Evolutionary conservation across 805 yeast species (phyloP).

Genomic region (Metschnikowia anglica): DNA sequence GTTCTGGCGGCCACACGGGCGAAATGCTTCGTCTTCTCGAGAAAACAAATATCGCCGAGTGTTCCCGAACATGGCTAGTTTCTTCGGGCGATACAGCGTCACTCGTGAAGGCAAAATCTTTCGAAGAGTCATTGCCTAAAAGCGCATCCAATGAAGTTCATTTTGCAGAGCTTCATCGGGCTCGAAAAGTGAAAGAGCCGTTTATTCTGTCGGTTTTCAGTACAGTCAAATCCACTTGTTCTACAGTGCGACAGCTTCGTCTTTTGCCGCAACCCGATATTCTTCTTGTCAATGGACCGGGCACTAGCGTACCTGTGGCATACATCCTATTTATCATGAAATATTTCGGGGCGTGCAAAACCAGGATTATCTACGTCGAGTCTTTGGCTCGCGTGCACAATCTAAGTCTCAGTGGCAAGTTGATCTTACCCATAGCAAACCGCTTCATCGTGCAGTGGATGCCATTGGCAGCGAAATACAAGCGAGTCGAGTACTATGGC

Average conservation of each 20-base stretch:
- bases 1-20: conserved; percentile 97
- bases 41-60: conserved; percentile 31
- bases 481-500: conserved; percentile 73
- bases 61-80: conserved; percentile 40
- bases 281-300: conserved; percentile 75
- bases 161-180: conserved; percentile 47
- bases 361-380: conserved; percentile 76
- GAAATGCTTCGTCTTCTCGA: conserved; percentile 78
- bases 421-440: conserved; percentile 70
- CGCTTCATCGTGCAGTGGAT: conserved; percentile 92
- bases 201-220: conserved; percentile 46
- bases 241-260: conserved; percentile 29
- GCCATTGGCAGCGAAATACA: conserved; percentile 48
- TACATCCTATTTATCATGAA: conserved; percentile 53
- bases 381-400: conserved; percentile 77
- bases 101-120: conserved; percentile 35
- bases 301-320: conserved; percentile 71
- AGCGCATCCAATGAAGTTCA: conserved; percentile 13
- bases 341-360: conserved; percentile 43
- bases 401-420: conserved; percentile 73
- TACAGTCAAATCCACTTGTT: conserved; percentile 39
- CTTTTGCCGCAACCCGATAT: conserved; percentile 40
- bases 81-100: conserved; percentile 56
- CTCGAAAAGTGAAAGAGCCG: conserved; percentile 61
- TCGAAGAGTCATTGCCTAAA: conserved; percentile 27